Evolutionary conservation across 2,329 filamentous ascomycete genomes (phyloP).

Genomic region (Lasiodiplodia gonubiensis): DNA sequence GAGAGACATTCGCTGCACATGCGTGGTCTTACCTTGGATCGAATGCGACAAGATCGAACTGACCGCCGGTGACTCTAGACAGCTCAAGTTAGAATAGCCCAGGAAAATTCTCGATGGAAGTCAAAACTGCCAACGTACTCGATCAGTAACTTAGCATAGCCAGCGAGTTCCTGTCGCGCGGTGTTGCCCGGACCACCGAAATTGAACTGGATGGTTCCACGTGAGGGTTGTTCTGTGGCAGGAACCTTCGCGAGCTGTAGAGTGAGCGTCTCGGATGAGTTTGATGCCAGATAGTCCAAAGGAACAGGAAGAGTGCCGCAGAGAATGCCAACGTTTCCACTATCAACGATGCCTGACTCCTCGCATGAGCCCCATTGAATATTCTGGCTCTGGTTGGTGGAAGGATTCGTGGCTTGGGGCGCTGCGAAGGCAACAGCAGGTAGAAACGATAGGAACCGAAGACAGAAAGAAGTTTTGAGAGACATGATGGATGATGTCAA

Average conservation of each 20-base stretch:
- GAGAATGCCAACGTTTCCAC: no score
- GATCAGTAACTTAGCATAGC: no score
- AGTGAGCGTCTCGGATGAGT: constrained; percentile 31
- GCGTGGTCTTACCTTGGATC: constrained; percentile 14
- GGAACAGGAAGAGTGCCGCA: constrained; percentile 45
- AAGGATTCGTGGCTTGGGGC: not conserved
- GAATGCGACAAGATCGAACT: constrained; percentile 32
- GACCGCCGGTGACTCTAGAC: no score
- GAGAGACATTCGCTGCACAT: accelerated
- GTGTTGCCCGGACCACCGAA: no score
- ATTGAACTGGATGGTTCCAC: constrained; percentile 35
- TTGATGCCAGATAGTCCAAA: constrained; percentile 42
- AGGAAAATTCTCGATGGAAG: no score
- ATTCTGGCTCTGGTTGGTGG: not conserved
- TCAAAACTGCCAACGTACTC: not conserved
- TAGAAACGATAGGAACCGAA: not conserved
- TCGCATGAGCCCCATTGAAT: constrained; percentile 11
- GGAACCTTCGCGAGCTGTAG: constrained; percentile 31
- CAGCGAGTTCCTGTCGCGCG: no score
- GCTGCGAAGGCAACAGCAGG: not conserved
- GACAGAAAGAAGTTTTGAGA: not conserved
- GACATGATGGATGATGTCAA: not conserved
- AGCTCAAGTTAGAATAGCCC: no score
- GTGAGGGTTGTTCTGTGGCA: constrained; percentile 31
- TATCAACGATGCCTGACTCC: no score